Evolutionary conservation across 208 protist species (phyloP), one percentile per base, ranked within the genome.

Genomic region (Novymonas esmeraldas): DNA sequence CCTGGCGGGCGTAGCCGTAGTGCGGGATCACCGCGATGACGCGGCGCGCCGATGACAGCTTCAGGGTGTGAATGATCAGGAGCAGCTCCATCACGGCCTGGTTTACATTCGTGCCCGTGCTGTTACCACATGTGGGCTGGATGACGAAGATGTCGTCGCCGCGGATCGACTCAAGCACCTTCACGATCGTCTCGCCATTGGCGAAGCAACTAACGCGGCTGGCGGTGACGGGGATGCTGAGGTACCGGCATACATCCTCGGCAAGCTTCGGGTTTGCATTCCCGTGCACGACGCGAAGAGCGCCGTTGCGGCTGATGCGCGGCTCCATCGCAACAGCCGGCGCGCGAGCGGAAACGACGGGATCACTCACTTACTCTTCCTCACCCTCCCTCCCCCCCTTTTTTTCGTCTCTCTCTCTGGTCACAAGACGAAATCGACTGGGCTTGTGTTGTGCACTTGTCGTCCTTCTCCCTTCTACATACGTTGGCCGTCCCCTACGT

Each of bases 141-240:
- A 99, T 90, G 20, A 99, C 90, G 72, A 97, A 99, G 46, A 99
- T 82, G 76, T 99, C 98, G 61, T 97, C 92, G 44, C 92, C 92
- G 38, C 92, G 88, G 52, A 95, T 92, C 2, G 89, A 93, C 57
- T 94, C 84, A 28, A 92, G 68, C 61, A 97, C 85, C 66, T 92
- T 92, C 16, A 97, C 79, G 73, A 88, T 88, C 10, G 80, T 94
- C 76, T 97, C 89, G 54, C 92, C 92, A 70, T 97, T 97, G 18
- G 92, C 88, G 64, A 97, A 97, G 41, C 72, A 56, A 18, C 87
- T 86, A 36, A 97, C 92, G 20, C 75, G 82, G 60, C 84, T 85
- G 20, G 62, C 73, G 44, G 85, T 95, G 36, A 89, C 59, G 16
- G 84, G 82, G 41, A 95, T 95, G 44, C 77, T 72, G 11, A 97